Evolutionary conservation across 2,329 filamentous ascomycete species (phyloP), one percentile per base, ranked within the genome.

Genomic region (Xylariaceae sp.): DNA sequence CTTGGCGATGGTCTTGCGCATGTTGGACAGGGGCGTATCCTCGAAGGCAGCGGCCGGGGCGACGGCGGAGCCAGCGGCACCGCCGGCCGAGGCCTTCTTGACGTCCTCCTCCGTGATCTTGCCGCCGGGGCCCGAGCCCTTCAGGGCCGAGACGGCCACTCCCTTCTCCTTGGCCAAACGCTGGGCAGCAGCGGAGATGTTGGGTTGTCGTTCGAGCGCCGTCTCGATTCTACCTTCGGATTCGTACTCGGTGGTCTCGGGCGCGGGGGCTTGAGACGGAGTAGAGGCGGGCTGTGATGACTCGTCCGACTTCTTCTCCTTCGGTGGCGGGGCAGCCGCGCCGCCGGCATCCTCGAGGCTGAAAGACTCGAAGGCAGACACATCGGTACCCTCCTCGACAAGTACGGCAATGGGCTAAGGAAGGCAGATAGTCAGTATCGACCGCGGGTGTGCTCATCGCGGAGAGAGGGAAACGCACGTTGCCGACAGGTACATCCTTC

Each of bases 1-100:
- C 64, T 68, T 79, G 62, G 92, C 92, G 61, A 98, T 98, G 48
- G 85, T 89, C 79, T 95, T 96, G 72, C 92, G 89, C 92, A 98
- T 98, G 60, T 83, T 83, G 55, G 74, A 83, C 50, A 89, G 77
- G 44, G 88, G 85, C 42, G 77, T 77, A 58, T 98, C 92, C 64
- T 88, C 80, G 65, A 84, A 96, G 39, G 74, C 65, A 40, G 86
- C 72, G 29, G 69, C 76, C 38, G 75, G 65, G 27, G 65, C 60
- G 16, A 66, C 59, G 29, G 68, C 63, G 31, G 72, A 64, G 33
- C 71, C 61, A 42, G 68, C 57, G 45, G 80, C 71, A 57, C 79
- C 67, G 57, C 75, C 60, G 44, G 83, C 71, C 57, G 77, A 67
- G 58, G 75, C 82, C 69, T 94, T 94, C 70, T 95, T 90, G 53